Conservation (phyloP, 148 eudicot species). For the Pharnaceum exiguum region DNA sequence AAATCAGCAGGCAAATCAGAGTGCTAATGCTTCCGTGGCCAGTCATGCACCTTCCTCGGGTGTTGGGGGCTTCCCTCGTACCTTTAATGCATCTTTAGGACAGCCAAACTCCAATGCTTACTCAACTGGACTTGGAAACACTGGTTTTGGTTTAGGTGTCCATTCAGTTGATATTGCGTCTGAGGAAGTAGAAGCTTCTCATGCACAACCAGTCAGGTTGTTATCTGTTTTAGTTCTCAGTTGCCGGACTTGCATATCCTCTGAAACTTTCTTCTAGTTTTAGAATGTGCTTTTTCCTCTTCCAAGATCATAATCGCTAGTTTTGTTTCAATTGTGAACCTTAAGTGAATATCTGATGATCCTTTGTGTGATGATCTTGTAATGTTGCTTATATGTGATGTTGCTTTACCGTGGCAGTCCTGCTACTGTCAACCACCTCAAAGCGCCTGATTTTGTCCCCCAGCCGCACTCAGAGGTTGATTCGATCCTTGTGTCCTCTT, state of each 20-base stretch:
- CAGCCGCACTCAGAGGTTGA: constrained; percentile 53
- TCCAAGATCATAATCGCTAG: too few species aligned
- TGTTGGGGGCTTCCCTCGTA: constrained; percentile 41
- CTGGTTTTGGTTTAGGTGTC: constrained; percentile 47
- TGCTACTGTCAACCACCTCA: constrained; percentile 38
- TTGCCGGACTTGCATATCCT: background rate
- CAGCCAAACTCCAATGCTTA: constrained; percentile 47
- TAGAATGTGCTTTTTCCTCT: too few species aligned
- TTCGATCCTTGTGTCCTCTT: constrained; percentile 34
- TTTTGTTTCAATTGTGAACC: background rate
- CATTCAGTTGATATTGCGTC: constrained; percentile 58
- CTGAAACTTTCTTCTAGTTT: too few species aligned
- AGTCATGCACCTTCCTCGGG: constrained; percentile 50
- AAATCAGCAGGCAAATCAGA: constrained; percentile 63
- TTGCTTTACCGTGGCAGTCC: constrained; percentile 31
- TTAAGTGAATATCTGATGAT: background rate
- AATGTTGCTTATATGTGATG: background rate
- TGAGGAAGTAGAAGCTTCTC: constrained; percentile 59
- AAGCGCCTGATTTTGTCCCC: constrained; percentile 38
- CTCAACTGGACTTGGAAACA: constrained; percentile 52
- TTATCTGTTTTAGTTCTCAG: background rate
- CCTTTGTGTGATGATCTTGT: background rate
- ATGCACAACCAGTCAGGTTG: constrained; percentile 57
- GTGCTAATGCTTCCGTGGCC: constrained; percentile 38
- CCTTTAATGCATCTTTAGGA: constrained; percentile 51